Percentiles rank a stretch among this genome's conserved stretches.
These are phyloP conservation scores for Baudoinia panamericana DNA, from an alignment of 495 filamentous ascomycete genomes.

Conservation along the genomic window DNA sequence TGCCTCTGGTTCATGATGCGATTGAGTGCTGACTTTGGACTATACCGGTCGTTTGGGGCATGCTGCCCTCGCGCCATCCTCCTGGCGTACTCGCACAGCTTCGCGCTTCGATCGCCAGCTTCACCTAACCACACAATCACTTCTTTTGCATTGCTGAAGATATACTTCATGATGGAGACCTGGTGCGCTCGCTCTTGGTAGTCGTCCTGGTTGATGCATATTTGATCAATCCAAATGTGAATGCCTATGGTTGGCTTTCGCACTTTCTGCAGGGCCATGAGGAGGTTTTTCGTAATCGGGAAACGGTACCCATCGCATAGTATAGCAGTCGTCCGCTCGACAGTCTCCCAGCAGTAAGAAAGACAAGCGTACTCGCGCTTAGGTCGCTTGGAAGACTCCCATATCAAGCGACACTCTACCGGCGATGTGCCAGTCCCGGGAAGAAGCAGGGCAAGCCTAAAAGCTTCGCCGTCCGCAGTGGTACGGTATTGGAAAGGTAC, in stretches of 20 bases:
- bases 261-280: constrained; percentile 3
- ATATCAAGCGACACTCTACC: constrained; percentile 5
- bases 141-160: constrained; percentile 14
- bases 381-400: constrained; percentile 2
- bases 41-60: neutral
- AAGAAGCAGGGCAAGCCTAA: constrained; percentile 4
- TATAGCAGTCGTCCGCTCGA: constrained; percentile 6
- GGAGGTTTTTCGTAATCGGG: constrained; percentile 10
- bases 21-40: neutral
- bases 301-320: constrained; percentile 10
- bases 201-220: constrained; percentile 27
- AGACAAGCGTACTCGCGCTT: constrained; percentile 8
- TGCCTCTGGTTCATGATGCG: constrained; percentile 9
- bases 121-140: constrained; percentile 15
- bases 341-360: constrained; percentile 16
- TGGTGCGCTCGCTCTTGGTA: constrained; percentile 16
- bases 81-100: constrained; percentile 13
- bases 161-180: constrained; percentile 23
- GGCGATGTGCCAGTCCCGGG: constrained; percentile 1
- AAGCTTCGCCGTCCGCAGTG: constrained; percentile 11
- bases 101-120: constrained; percentile 7
- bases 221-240: constrained; percentile 22
- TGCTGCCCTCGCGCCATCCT: constrained; percentile 12
- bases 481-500: constrained; percentile 8
- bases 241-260: constrained; percentile 3